Evolutionary conservation across 2,329 filamentous ascomycete species (phyloP), one percentile per base, ranked within the genome.

Genomic region (Laburnicola sp.): DNA sequence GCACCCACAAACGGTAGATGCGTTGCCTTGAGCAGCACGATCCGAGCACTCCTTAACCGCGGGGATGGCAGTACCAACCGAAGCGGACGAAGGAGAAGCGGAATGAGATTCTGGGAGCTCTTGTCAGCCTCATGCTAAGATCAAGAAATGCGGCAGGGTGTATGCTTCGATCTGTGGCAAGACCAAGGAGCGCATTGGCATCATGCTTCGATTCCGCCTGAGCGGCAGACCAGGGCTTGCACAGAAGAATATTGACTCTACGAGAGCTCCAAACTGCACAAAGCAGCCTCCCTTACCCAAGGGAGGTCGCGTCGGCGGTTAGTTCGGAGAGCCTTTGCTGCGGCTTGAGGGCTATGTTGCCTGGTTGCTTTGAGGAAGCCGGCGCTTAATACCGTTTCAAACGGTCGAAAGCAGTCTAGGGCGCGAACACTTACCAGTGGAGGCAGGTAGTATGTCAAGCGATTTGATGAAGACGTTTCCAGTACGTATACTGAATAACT

Each of bases 21-120:
- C 2, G 82, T 84, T 43, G 76, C 77, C 65, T 82, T 83, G 51
- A 86, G 77, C 39, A 85, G 66, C 36, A 83, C 64, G 53, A 86
- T 85, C 40, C 82, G 79, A 49, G 80, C 76, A 28, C 75, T 76
- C 44, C 89, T 85, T 59, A 92, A 81, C 51, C 80, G 76, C 55
- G 86, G 82, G 2, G 85, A 81, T 5, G 85, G 79, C 43, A 91
- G 69, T 57, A 91, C 78, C 38, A 92, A 78, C 50, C 88, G 82
- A 52, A 91, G 78, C 0, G 89, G 89, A 11, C 89, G 83, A 65
- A 92, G 85, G 54, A 86, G 73, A 48, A 92, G 78, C 6, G 89
- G 86, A 38, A 93, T 76, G 34, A 94, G 80, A 69, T 93, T 94
- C 81, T 84, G 59, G 36, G 35, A 40, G 51, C 53, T 35, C 41